Percentiles rank a stretch among this genome's conserved stretches.
phyloP scores from a whole-genome alignment of 441 rosid genomes.

The Gossypium laxum region DNA sequence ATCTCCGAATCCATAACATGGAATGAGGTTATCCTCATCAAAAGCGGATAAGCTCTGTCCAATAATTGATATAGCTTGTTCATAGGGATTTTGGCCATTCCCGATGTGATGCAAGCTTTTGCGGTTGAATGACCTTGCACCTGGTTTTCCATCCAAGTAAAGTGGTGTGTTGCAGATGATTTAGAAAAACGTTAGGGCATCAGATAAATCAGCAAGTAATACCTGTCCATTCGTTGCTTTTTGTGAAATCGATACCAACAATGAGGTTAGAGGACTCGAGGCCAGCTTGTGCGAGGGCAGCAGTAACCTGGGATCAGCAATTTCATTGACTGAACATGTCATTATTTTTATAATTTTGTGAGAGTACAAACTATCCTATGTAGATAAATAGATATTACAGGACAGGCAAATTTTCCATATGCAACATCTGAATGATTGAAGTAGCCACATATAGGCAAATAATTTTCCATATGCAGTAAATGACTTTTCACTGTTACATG shows the following conservation, averaged over 20 bases:
- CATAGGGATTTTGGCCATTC: constrained; percentile 56
- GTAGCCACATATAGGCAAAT: neutral
- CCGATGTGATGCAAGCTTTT: constrained; percentile 58
- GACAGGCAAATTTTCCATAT: neutral
- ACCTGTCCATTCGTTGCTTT: constrained; percentile 98
- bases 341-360: neutral
- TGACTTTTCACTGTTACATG: no score
- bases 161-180: neutral
- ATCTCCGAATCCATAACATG: constrained; percentile 78
- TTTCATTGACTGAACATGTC: neutral
- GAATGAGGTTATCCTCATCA: constrained; percentile 77
- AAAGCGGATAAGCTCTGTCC: constrained; percentile 65
- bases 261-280: constrained; percentile 85
- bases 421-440: neutral
- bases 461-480: no score
- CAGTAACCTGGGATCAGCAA: constrained; percentile 46
- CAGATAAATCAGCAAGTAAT: constrained; percentile 16
- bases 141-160: constrained; percentile 25
- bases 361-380: neutral
- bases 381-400: neutral
- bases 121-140: constrained; percentile 59
- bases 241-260: constrained; percentile 85
- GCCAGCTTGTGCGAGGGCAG: constrained; percentile 70
- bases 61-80: constrained; percentile 72
- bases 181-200: neutral